A percentile compares a stretch with the other conserved stretches of the same genome.
Conservation (phyloP, 1,139 yeast species). For the Arxiozyma telluris region DNA sequence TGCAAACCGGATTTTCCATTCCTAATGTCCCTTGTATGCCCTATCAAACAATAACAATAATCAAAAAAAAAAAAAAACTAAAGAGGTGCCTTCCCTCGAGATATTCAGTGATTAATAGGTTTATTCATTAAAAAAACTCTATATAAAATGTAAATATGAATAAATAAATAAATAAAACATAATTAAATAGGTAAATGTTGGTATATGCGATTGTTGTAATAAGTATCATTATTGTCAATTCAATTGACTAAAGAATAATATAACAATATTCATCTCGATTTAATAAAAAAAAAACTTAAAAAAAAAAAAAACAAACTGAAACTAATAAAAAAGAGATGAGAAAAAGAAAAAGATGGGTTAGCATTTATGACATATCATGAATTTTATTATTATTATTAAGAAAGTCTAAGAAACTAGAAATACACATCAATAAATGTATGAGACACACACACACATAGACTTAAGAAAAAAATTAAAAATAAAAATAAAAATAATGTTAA, state of each 20-base stretch:
- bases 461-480: too few relatives aligned
- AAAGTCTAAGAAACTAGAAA: too few relatives aligned
- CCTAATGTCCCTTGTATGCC: too few relatives aligned
- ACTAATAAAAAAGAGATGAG: neutral
- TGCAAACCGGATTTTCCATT: too few relatives aligned
- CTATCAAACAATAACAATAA: too few relatives aligned
- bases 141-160: neutral
- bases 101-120: constrained; percentile 1
- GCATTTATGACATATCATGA: too few relatives aligned
- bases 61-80: neutral
- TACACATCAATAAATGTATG: too few relatives aligned
- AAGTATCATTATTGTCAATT: constrained; percentile 15
- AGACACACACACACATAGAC: too few relatives aligned
- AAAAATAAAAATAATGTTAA: too few relatives aligned
- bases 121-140: constrained; percentile 6
- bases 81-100: neutral
- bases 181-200: neutral
- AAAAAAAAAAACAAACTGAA: too few relatives aligned
- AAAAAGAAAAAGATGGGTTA: too few relatives aligned
- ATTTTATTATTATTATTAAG: too few relatives aligned
- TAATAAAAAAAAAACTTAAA: neutral
- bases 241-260: constrained; percentile 16
- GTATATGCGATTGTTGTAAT: neutral
- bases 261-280: neutral
- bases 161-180: neutral